Evolutionary conservation across 352 stramenopile genomes (phyloP).

Genomic region (Thalassiosira oceanica): DNA sequence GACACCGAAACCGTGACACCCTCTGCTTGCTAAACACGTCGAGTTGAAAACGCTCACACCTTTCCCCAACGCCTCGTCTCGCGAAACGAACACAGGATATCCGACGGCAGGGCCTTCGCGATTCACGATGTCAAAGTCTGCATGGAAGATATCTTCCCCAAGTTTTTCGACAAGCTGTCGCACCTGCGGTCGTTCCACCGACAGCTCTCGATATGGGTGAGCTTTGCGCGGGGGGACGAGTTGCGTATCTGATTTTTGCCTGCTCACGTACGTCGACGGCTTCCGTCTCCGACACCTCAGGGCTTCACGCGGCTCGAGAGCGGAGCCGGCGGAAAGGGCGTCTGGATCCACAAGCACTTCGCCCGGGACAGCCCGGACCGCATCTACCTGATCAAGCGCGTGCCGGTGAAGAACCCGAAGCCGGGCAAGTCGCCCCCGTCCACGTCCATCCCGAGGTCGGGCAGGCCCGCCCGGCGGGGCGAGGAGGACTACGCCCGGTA

Average conservation of each 20-base stretch:
- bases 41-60: not conserved
- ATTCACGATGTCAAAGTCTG: conserved; percentile 28
- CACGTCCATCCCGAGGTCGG: too few species aligned
- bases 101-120: conserved; percentile 20
- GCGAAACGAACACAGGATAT: conserved; percentile 13
- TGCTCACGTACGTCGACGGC: not conserved
- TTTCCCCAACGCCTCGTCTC: not conserved
- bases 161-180: conserved; percentile 26
- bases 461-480: too few species aligned
- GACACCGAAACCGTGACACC: not conserved
- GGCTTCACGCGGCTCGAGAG: conserved; percentile 27
- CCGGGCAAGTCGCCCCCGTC: too few species aligned
- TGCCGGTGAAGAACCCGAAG: conserved; percentile 21
- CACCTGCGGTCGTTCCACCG: conserved; percentile 28
- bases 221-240: too few species aligned
- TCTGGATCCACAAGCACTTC: conserved; percentile 34
- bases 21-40: not conserved
- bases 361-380: conserved; percentile 13
- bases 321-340: conserved; percentile 15
- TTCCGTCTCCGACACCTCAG: not conserved
- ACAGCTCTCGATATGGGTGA: conserved; percentile 30
- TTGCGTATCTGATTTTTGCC: not conserved
- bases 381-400: conserved; percentile 21
- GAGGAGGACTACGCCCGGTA: too few species aligned
- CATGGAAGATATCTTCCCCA: conserved; percentile 20